Base-by-base conservation (phyloP, 202 grass and related monocot species). In the Schoenoplectus tabernaemontani region DNA sequence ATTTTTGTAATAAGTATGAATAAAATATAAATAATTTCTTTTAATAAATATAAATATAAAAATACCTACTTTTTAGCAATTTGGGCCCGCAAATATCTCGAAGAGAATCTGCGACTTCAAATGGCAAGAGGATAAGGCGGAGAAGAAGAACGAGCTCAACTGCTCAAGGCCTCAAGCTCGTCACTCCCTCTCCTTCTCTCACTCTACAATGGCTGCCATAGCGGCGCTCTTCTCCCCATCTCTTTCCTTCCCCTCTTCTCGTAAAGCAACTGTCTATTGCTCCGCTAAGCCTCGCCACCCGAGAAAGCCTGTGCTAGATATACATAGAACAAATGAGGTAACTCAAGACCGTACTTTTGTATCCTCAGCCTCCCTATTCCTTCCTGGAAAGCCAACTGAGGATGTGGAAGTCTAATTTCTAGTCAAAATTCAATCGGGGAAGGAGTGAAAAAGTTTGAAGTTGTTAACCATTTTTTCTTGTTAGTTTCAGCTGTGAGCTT, bases 141-240 rank as follows among this genome's bases (percentile, higher is more conserved):
- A 54, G 47, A 33, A 19, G 41, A 51, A 5, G 47, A 53, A 54
- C 37, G 24, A 70, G 34, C 30, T 34, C 24, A 70, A 9, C 20
- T 26, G n/a, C n/a, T n/a, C n/a, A n/a, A n/a, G n/a, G n/a, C n/a
- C 11, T 47, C 30, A 30, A 8, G 32, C 56, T 39, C 33, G 34
- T 66, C 36, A 38, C 32, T 67, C 59, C 13, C 32, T 10, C 37
- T 0, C 11, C n/a, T 32, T 4, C 19, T 22, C n/a, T 20, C 44
- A 9, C 24, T 60, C 64, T 51, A 30, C 82, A 82, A 98, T 94
- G 95, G 91, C 88, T 36, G 83, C 85, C 76, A 47, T 89, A 64
- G 86, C 86, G 62, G 81, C 86, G 34, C 83, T 90, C 84, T 26
- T 87, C 38, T 83, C 59, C 85, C 85, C 22, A 4, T 87, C 91